Base-by-base conservation (phyloP, 768 basidiomycete species). In the Suillus luteus region DNA sequence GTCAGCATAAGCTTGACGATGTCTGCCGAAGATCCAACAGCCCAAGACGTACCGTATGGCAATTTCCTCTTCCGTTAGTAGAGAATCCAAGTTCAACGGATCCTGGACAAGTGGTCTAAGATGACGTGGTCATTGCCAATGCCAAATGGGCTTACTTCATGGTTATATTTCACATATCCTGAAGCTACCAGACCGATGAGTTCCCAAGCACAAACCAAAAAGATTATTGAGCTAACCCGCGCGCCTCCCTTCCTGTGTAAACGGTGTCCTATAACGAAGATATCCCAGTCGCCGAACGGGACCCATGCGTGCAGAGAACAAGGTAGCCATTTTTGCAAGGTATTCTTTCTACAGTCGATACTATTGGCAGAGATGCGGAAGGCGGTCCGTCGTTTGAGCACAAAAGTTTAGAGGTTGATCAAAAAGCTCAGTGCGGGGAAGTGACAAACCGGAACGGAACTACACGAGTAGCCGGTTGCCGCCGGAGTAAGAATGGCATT, bases 51-150 rank as follows among this genome's bases (percentile, higher is more conserved):
- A 95, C 95, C 94, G 86, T 68, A 97, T 90, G 15, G 92, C 90
- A 67, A 86, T 82, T 77, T 99, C 96, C 43, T 97, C 96, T 59
- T 95, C 94, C 0, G 92, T 92, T 65, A 98, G 78, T 46, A 92
- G 81, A 0, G 86, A 86, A 64, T 94, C 91, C 35, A 95, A 70
- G 69, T 85, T 85, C 67, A 99, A 78, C 0, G 95, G 92, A 72
- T 99, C 96, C 93, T 95, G 62, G 31, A 51, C 31, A 40, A 10
- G 31, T 60, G 64, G 66, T n/a, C 12, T 15, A 44, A n/a, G 19
- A 10, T 27, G 38, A 19, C 27, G 38, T 59, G 52, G 11, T 40
- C 24, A 44, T 9, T 22, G 60, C 38, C 43, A 40, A 15, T 44
- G 33, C 44, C 33, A 43, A n/a, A n/a, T 35, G 46, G 17, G 58